phyloP scores from a whole-genome alignment of 148 eudicot genomes.

The Rheum nobile region DNA sequence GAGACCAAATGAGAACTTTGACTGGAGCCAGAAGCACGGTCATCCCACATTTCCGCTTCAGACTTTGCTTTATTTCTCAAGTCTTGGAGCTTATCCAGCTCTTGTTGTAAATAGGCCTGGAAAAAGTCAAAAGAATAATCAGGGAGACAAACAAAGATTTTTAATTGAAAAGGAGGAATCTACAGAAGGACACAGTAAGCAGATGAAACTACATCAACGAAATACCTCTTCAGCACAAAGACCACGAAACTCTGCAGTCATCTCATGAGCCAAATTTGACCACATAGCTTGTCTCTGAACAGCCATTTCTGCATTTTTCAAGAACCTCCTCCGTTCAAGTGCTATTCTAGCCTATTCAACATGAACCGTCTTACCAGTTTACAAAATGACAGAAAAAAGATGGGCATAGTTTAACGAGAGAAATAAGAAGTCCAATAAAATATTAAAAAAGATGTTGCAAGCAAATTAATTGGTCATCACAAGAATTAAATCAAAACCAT shows the following conservation, averaged over 20 bases:
- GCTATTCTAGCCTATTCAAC: conserved; percentile 82
- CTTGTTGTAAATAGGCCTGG: conserved; percentile 96
- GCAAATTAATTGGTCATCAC: not conserved
- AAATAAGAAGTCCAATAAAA: not conserved
- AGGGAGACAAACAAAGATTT: not conserved
- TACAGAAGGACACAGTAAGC: not conserved
- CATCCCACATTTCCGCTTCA: conserved; percentile 97
- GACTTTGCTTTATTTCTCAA: conserved; percentile 92
- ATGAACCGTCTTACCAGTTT: not conserved
- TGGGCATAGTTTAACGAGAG: not conserved
- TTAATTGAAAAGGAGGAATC: not conserved
- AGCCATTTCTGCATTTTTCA: conserved; percentile 86
- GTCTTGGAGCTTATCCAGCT: conserved; percentile 89
- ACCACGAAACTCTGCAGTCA: conserved; percentile 98
- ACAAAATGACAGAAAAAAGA: not conserved
- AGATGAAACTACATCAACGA: not conserved
- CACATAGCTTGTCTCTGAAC: conserved; percentile 95
- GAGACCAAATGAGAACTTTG: conserved; percentile 98
- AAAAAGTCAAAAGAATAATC: not conserved
- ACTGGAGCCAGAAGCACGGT: conserved; percentile 86
- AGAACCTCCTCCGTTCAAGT: conserved; percentile 78
- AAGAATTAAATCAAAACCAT: not conserved
- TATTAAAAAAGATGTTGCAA: not conserved
- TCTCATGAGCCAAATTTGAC: conserved; percentile 98
- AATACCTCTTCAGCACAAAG: conserved; percentile 99